A percentile compares a stretch with the other conserved stretches of the same genome.
Conservation (phyloP, 805 yeast genomes). For the Teunomyces aglyptinius region DNA sequence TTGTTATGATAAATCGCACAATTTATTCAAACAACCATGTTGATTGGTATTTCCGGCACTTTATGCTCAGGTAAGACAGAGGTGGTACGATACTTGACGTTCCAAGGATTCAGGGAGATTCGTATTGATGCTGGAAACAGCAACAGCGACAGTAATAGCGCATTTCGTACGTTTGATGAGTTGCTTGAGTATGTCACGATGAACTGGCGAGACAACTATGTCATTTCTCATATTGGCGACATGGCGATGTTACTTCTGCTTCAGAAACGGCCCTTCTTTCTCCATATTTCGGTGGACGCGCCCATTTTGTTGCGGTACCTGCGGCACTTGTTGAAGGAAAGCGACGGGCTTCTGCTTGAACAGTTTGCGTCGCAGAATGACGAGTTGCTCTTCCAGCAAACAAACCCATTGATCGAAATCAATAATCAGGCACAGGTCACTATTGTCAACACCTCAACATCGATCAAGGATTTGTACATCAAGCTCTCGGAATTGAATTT, state of each 20-base stretch:
- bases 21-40: constrained; percentile 47
- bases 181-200: constrained; percentile 61
- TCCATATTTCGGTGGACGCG: constrained; percentile 77
- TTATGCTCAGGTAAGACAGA: constrained; percentile 64
- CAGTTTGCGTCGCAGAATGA: constrained; percentile 38
- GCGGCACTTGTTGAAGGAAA: constrained; percentile 24
- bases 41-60: constrained; percentile 75
- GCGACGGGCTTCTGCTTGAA: constrained; percentile 19
- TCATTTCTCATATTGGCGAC: constrained; percentile 50
- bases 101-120: constrained; percentile 50
- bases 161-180: constrained; percentile 41
- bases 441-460: constrained; percentile 38
- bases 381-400: constrained; percentile 40
- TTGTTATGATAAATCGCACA: no score
- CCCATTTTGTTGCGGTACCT: constrained; percentile 52
- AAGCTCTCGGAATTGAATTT: constrained; percentile 41
- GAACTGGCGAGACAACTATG: constrained; percentile 64
- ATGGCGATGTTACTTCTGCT: constrained; percentile 44
- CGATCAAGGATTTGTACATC: constrained; percentile 32
- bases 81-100: constrained; percentile 54
- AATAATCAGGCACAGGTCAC: constrained; percentile 54
- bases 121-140: constrained; percentile 6
- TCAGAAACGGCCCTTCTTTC: constrained; percentile 75
- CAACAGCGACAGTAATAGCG: constrained; percentile 9
- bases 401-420: constrained; percentile 55